Base-by-base conservation (phyloP, 78 protist species). In the Dictyostelium capitatum region DNA sequence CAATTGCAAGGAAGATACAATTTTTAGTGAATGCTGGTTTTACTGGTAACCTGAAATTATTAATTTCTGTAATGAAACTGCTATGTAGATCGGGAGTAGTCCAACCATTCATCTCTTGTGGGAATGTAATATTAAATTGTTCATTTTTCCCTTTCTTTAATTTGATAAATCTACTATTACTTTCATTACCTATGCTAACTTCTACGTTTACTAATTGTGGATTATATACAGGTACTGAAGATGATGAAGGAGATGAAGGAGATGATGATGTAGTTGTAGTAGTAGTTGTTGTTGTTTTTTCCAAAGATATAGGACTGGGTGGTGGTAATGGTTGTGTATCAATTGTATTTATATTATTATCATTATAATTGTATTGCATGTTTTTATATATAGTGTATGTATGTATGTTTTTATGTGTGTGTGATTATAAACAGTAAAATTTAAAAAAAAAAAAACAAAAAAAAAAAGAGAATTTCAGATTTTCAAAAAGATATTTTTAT, bases 151-250 rank as follows among this genome's bases (percentile, higher is more conserved):
- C 12, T 23, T 59, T 59, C 25, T 59, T 59, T 59, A 59, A 59
- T n/a, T 59, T 59, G 0, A 59, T 59, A 9, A 59, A n/a, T 23
- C n/a, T 59, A 23, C n/a, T 20, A 23, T 59, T 59, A 59, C 2
- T 14, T 3, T 59, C 69, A 59, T 59, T 59, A 59, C 11, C 25
- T 3, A 37, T 37, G 1, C 6, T 3, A 59, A 23, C 10, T 59
- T 59, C 69, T 7, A 59, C 69, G n/a, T 23, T 59, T 30, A 23
- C 69, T 59, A 59, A 59, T 59, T 59, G 69, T 59, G 69, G 37
- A 23, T 59, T 59, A 59, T 59, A 23, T 59, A 37, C 43, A 37
- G 17, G 8, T n/a, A n/a, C 10, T 59, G 69, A 59, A 15, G 59
- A 14, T 53, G 25, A 59, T 23, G 69, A 30, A 23, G 69, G 69